A percentile compares a stretch with the other conserved stretches of the same genome.
Conservation (phyloP, 1,284 basidiomycete species). For the Leccinum laetum region DNA sequence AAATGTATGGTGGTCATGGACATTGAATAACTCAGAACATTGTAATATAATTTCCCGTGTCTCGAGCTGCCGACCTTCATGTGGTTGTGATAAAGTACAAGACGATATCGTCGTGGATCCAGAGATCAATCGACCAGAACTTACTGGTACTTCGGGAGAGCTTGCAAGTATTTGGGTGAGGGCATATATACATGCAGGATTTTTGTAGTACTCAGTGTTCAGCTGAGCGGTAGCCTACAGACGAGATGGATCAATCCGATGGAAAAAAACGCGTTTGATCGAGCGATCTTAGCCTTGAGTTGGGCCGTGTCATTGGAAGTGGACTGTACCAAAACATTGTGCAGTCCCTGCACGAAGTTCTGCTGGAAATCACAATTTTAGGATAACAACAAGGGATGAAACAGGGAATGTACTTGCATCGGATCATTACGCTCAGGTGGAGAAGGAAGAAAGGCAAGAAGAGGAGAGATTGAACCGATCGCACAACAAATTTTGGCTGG, state of each 20-base stretch:
- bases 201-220: conserved; percentile 92
- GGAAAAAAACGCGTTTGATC: conserved; percentile 23
- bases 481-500: conserved; percentile 26
- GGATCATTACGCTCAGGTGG: conserved; percentile 18
- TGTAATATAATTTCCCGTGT: too few species aligned
- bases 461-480: conserved; percentile 23
- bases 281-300: conserved; percentile 69
- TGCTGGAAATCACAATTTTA: conserved; percentile 41
- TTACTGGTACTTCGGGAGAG: conserved; percentile 73
- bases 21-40: not conserved
- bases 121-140: conserved; percentile 29
- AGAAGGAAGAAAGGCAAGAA: conserved; percentile 12
- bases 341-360: conserved; percentile 74
- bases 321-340: conserved; percentile 82
- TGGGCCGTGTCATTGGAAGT: conserved; percentile 85
- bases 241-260: conserved; percentile 7
- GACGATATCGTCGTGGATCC: conserved; percentile 9
- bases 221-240: conserved; percentile 87
- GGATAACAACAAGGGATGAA: not conserved
- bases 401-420: conserved; percentile 25
- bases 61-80: too few species aligned
- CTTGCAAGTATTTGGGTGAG: conserved; percentile 88
- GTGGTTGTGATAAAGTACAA: not conserved
- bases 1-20: not conserved
- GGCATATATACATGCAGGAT: conserved; percentile 87